phyloP scores from a whole-genome alignment of 805 yeast species.

The Candida koratica region DNA sequence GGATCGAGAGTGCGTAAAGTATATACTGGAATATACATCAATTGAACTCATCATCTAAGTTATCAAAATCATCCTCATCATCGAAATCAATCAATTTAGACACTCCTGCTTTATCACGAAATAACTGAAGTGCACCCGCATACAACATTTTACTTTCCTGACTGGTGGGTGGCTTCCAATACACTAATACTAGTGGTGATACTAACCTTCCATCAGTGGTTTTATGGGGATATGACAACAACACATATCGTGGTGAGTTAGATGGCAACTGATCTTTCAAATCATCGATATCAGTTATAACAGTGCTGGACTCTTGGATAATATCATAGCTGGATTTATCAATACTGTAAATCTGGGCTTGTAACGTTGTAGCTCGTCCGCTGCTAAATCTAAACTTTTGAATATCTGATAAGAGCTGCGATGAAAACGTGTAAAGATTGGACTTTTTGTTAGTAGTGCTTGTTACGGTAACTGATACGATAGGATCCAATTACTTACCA shows the following conservation, averaged over 20 bases:
- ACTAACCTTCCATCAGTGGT: constrained; percentile 67
- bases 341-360: constrained; percentile 62
- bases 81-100: constrained; percentile 54
- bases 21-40: constrained; percentile 1
- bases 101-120: constrained; percentile 79
- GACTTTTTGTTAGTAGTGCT: constrained; percentile 2
- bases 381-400: constrained; percentile 73
- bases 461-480: too few relatives aligned
- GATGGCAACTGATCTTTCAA: constrained; percentile 77
- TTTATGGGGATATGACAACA: constrained; percentile 72
- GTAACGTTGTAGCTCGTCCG: constrained; percentile 56
- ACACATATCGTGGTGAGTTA: constrained; percentile 70
- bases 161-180: constrained; percentile 84
- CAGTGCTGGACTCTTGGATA: constrained; percentile 44
- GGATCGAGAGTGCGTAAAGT: constrained; percentile 2
- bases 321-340: constrained; percentile 54
- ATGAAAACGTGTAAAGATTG: constrained; percentile 54
- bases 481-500: too few relatives aligned
- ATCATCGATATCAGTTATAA: constrained; percentile 51
- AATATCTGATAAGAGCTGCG: constrained; percentile 55
- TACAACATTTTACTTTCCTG: constrained; percentile 82
- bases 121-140: constrained; percentile 83
- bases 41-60: constrained; percentile 37
- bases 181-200: constrained; percentile 73
- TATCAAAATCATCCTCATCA: constrained; percentile 70